phyloP scores from a whole-genome alignment of 371 early-diverging fungal genomes.

The Mucor circinelloides region DNA sequence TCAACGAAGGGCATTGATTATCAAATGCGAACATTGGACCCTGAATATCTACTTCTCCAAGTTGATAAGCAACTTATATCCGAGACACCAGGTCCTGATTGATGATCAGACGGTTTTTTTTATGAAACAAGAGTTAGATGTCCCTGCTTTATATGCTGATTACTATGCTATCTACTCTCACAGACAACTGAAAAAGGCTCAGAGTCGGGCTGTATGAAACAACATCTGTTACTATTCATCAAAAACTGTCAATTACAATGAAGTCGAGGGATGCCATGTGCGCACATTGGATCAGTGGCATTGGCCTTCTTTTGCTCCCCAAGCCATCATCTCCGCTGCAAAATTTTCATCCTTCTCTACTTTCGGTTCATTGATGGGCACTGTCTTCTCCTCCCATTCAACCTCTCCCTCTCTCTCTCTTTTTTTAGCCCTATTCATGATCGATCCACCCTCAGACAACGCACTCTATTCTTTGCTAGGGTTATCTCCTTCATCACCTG shows the following conservation, averaged over 20 bases:
- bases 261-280: not conserved
- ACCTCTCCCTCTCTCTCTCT: too few relatives aligned
- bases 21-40: not conserved
- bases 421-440: not conserved
- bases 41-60: not conserved
- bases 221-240: not conserved
- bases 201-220: not conserved
- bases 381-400: not conserved
- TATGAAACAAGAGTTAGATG: not conserved
- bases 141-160: not conserved
- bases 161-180: not conserved
- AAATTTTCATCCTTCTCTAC: not conserved
- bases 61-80: not conserved
- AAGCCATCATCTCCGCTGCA: not conserved
- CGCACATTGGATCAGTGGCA: not conserved
- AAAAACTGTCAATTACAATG: not conserved
- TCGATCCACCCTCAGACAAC: slow-evolving; percentile 10
- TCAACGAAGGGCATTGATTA: not conserved
- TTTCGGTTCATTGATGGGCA: not conserved
- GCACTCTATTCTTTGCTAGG: slow-evolving; percentile 14
- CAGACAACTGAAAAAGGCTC: too few relatives aligned
- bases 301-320: not conserved
- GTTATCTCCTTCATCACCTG: not conserved
- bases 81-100: not conserved
- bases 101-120: not conserved